A percentile compares a stretch with the other conserved stretches of the same genome.
Conservation (phyloP, 2,329 filamentous ascomycete species). For the Cryphonectria parasitica region DNA sequence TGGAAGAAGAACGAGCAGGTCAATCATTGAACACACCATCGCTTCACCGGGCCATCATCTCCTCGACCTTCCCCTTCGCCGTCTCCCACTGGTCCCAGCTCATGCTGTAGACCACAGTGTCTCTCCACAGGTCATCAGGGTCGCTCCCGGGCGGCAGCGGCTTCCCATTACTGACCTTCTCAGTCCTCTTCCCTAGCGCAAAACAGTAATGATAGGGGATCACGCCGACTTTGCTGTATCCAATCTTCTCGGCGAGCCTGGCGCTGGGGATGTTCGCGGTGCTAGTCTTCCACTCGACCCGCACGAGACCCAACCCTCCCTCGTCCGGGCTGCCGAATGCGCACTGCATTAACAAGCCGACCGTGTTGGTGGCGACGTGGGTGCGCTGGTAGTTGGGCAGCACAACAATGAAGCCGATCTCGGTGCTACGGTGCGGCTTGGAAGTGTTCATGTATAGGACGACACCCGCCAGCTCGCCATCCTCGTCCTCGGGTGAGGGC, state of each 20-base stretch:
- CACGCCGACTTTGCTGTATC: slow-evolving; percentile 39
- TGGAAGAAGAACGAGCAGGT: neutral
- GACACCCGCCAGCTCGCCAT: slow-evolving; percentile 38
- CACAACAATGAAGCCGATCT: slow-evolving; percentile 42
- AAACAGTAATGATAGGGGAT: slow-evolving; percentile 39
- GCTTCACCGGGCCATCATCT: slow-evolving; percentile 26
- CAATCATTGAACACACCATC: neutral
- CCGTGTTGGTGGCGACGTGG: slow-evolving; percentile 41
- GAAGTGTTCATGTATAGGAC: slow-evolving; percentile 36
- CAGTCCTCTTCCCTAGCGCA: slow-evolving; percentile 28
- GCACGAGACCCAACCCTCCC: slow-evolving; percentile 35
- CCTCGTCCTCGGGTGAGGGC: slow-evolving; percentile 34
- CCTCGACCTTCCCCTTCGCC: slow-evolving; percentile 30
- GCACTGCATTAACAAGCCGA: slow-evolving; percentile 40
- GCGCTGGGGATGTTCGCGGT: slow-evolving; percentile 35
- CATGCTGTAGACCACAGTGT: slow-evolving; percentile 34
- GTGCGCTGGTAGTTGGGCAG: slow-evolving; percentile 41
- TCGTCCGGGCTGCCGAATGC: slow-evolving; percentile 30
- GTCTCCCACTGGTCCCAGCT: slow-evolving; percentile 39
- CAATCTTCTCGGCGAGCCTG: slow-evolving; percentile 39
- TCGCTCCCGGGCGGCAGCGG: slow-evolving; percentile 32
- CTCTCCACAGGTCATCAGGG: slow-evolving; percentile 35
- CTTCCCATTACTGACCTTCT: slow-evolving; percentile 36
- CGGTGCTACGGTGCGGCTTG: slow-evolving; percentile 31
- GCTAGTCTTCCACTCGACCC: slow-evolving; percentile 41